Percentiles rank a stretch among this genome's conserved stretches.
phyloP scores from a whole-genome alignment of 108 stramenopile species.

The Stephanodiscus triporus region DNA sequence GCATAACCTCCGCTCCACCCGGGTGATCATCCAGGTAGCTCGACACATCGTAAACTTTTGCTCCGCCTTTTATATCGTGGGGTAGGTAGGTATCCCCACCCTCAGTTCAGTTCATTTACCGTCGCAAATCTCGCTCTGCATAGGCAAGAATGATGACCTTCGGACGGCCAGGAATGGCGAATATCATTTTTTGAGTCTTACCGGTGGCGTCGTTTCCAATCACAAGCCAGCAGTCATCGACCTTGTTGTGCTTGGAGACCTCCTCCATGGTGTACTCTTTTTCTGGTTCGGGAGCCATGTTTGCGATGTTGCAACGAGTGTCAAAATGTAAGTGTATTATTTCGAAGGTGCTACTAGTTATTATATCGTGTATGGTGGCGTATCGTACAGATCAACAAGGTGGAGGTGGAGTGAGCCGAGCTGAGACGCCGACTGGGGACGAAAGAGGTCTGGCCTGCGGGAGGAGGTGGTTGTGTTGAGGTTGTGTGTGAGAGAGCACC shows the following conservation, averaged over 20 bases:
- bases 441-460: no score
- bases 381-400: no score
- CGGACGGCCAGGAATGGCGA: background rate
- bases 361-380: no score
- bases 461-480: no score
- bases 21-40: conserved; percentile 97
- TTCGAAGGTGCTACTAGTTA: no score
- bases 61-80: conserved; percentile 63
- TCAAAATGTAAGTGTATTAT: background rate
- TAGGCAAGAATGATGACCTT: background rate
- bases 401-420: no score
- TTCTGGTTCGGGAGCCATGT: conserved; percentile 52
- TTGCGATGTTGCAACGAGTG: background rate
- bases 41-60: conserved; percentile 98
- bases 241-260: conserved; percentile 89
- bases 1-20: conserved; percentile 94
- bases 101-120: no score
- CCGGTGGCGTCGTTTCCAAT: conserved; percentile 94
- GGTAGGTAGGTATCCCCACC: background rate
- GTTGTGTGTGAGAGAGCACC: no score
- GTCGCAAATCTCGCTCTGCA: no score
- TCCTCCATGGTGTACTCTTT: conserved; percentile 88
- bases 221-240: conserved; percentile 93
- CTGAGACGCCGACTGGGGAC: no score
- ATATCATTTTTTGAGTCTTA: conserved; percentile 37